Evolutionary conservation across 805 yeast species (phyloP), one percentile per base, ranked within the genome.

Genomic region (Limtongia smithiae): DNA sequence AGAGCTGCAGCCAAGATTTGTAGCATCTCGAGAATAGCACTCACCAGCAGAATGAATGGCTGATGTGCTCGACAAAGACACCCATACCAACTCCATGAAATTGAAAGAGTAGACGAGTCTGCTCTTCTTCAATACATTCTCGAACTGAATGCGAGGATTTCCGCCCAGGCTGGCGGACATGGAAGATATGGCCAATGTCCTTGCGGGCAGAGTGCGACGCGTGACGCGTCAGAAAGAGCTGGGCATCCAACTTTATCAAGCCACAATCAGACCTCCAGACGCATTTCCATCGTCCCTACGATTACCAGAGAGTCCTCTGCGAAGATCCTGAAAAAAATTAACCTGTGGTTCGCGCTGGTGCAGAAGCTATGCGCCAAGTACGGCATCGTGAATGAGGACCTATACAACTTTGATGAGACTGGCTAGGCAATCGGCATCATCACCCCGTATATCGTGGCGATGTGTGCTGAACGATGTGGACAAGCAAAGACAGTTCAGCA

Each of bases 111-210:
- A n/a, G n/a, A n/a, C n/a, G n/a, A n/a, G n/a, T n/a, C n/a, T n/a
- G 38, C 20, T 35, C 11, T 41, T 30, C 36, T 44, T 27, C 30
- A 44, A 27, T 21, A 44, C 17, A 30, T 36, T 4, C 24, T 44
- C 18, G 47, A 36, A 25, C n/a, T 36, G 37, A 27, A 44, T 25
- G 27, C 37, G 47, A 44, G 40, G 41, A 28, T 44, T 44, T 36
- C n/a, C 41, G 32, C 47, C 42, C 20, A 44, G 22, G 41, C 11
- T 44, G 37, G n/a, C n/a, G n/a, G n/a, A n/a, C n/a, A n/a, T n/a
- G n/a, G n/a, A n/a, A n/a, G n/a, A n/a, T n/a, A n/a, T n/a, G n/a
- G n/a, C n/a, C n/a, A n/a, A n/a, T n/a, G n/a, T n/a, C n/a, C n/a
- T n/a, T n/a, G n/a, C n/a, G n/a, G n/a, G n/a, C n/a, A n/a, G n/a